Base-by-base conservation (phyloP, 169 alveolate genomes). In the Cytauxzoon felis region DNA sequence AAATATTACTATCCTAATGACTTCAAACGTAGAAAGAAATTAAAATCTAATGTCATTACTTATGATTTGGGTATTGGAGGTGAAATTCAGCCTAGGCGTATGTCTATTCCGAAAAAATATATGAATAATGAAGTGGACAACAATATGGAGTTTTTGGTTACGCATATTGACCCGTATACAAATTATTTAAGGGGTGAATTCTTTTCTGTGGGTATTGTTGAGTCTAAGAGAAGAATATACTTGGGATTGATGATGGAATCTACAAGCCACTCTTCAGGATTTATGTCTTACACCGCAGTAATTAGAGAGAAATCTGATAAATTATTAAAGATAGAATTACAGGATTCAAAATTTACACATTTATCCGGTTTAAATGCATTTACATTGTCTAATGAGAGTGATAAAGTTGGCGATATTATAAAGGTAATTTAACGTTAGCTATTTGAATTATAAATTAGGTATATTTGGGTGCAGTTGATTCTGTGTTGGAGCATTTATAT, bases 1-100 rank as follows among this genome's bases (percentile, higher is more conserved):
- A 63, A 54, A 13, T 36, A 53, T 23, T 32, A 43, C 7, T 61
- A 63, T 36, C 65, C 84, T 3, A 36, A 73, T 29, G 84, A 73
- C 43, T 59, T 19, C 33, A 62, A 47, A 34, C 49, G 41, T 52
- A 63, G 52, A 5, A 62, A 5, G 30, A 34, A 13, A 5, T 24
- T 30, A 40, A 40, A 50, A 2, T 8, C 49, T 0, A 30, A 59
- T 13, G 47, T 40, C 16, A 33, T 58, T 32, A 73, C 67, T 24
- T 63, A 73, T 33, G 69, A 57, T 38, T 42, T 73, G 5, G 84
- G 84, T 8, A 56, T 73, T 21, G 59, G 84, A 3, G 73, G 79
- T 29, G 78, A 73, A 57, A 50, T 73, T 19, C 63, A 45, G 56
- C 78, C 84, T 8, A 48, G 51, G n/a, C 66, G 51, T 21, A 27